Evolutionary conservation across 495 filamentous ascomycete species (phyloP).

Genomic region (Penicillium chermesinum): DNA sequence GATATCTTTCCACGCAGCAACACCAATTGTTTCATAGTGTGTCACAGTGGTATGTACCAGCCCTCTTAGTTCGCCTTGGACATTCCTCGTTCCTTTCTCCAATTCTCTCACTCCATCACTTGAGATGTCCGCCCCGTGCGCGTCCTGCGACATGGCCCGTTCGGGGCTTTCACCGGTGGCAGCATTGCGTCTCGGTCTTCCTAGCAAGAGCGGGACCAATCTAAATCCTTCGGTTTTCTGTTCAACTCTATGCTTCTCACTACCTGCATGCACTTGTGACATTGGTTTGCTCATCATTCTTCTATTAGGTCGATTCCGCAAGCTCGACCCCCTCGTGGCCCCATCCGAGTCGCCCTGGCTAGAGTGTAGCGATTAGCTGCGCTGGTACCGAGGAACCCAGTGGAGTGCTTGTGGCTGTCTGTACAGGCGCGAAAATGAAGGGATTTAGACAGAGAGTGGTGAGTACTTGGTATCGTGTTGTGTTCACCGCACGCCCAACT

Average conservation of each 20-base stretch:
- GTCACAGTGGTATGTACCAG: slow-evolving; percentile 17
- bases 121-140: slow-evolving; percentile 23
- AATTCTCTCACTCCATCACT: slow-evolving; percentile 4
- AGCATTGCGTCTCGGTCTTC: slow-evolving; percentile 10
- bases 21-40: slow-evolving; percentile 19
- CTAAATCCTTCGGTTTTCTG: neutral
- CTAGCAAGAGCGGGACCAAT: neutral
- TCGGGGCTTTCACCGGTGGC: slow-evolving; percentile 4
- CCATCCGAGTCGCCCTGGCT: slow-evolving; percentile 30
- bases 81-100: slow-evolving; percentile 5
- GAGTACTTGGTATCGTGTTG: slow-evolving; percentile 41
- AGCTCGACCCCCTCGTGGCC: slow-evolving; percentile 17
- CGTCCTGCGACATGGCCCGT: slow-evolving; percentile 21
- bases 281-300: slow-evolving; percentile 29
- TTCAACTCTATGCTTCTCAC: neutral
- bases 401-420: slow-evolving; percentile 39
- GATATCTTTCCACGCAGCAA: slow-evolving; percentile 2
- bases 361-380: slow-evolving; percentile 38
- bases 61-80: neutral
- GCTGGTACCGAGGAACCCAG: slow-evolving; percentile 30
- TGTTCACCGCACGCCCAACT: slow-evolving; percentile 16
- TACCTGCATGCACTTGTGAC: slow-evolving; percentile 2
- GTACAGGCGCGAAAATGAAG: slow-evolving; percentile 69
- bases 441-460: slow-evolving; percentile 97
- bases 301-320: slow-evolving; percentile 25